Evolutionary conservation across 805 yeast genomes (phyloP), one percentile per base, ranked within the genome.

Genomic region (Ogataea angusta): DNA sequence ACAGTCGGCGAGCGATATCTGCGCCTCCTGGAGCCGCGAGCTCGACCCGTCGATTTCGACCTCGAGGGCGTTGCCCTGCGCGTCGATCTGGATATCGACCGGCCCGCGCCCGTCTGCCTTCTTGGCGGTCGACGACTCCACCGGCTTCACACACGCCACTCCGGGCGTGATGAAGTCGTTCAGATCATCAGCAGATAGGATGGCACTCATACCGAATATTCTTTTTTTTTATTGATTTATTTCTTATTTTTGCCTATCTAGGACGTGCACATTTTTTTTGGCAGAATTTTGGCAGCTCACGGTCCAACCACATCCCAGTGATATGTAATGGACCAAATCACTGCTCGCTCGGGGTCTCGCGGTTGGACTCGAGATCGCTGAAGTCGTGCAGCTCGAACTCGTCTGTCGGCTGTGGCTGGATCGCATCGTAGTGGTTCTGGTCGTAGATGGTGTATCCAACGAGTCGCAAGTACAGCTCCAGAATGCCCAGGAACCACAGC

Each of bases 101-200:
- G 57, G 60, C n/a, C 45, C 36, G 18, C 48, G 38, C 24, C 72
- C 34, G 12, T 39, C 24, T 6, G 21, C 21, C 10, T 19, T 19
- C 21, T 7, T 19, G 21, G 21, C 10, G 21, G 38, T 49, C 12
- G 55, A 58, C 31, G 65, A 60, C 38, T 75, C 82, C 9, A 80
- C 82, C 0, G 98, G 96, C 64, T 88, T 93, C 40, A 90, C 82
- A 60, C 99, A 93, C 0, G 96, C 98, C 19, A 86, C 81, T 0
- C 96, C 95, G 0, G 98, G 99, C 23, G 85, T 75, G 31, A 93
- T 91, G 65, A 89, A 93, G 64, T 93, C 99, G 63, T 93, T 93
- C 42, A 93, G 67, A 56, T 93, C 97, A 43, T 86, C 93, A 16
- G 88, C 90, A 7, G 95, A 84, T 39, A 91, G 70, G 30, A 90